These are phyloP conservation scores for Fusarium sp. DNA, from an alignment of 2,329 filamentous ascomycete genomes.

Conservation along the genomic window DNA sequence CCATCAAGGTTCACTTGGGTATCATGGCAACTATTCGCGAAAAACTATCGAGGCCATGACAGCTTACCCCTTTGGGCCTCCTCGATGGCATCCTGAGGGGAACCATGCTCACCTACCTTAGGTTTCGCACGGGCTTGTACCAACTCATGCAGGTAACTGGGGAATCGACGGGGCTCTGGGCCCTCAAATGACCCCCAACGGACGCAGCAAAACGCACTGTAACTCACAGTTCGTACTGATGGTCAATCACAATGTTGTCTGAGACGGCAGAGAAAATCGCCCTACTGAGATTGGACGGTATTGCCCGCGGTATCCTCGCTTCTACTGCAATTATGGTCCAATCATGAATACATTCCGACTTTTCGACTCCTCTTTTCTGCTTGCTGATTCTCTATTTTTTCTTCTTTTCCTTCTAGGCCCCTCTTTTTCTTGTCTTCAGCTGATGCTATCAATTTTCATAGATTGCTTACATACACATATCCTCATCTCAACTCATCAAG, in stretches of 20 bases:
- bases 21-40: background rate
- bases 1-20: background rate
- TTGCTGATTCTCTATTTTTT: slow-evolving; percentile 14
- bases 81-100: slow-evolving; percentile 2
- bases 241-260: slow-evolving; percentile 1
- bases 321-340: slow-evolving; percentile 24
- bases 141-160: slow-evolving; percentile 32
- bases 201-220: slow-evolving; percentile 17
- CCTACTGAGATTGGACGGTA: background rate
- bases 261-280: background rate
- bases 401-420: slow-evolving; percentile 8
- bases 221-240: background rate
- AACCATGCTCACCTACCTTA: slow-evolving; percentile 8
- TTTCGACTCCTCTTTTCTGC: slow-evolving; percentile 34
- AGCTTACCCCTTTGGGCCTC: background rate
- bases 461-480: slow-evolving; percentile 9
- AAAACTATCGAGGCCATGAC: background rate
- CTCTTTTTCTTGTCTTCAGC: slow-evolving; percentile 15
- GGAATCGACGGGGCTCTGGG: slow-evolving; percentile 25
- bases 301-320: slow-evolving; percentile 18
- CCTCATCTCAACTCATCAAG: slow-evolving; percentile 2
- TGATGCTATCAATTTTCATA: slow-evolving; percentile 14
- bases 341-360: slow-evolving; percentile 15
- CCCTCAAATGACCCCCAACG: slow-evolving; percentile 9
- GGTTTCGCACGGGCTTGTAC: slow-evolving; percentile 15